Conservation (phyloP, 1,139 yeast genomes). For the Pneumocystis jirovecii region DNA sequence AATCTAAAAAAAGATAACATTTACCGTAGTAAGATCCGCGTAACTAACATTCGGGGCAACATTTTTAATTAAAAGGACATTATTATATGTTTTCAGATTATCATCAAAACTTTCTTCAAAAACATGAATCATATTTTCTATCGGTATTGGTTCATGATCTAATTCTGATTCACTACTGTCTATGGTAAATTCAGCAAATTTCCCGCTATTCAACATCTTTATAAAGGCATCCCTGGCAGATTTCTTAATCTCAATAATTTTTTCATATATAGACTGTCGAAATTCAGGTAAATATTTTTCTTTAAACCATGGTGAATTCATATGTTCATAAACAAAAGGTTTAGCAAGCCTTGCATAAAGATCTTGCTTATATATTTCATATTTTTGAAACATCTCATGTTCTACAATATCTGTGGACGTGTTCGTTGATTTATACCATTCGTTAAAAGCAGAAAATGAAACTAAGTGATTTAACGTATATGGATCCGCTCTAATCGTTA, state of each 20-base stretch:
- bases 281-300: constrained; percentile 12
- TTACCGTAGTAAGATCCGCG: neutral
- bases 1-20: neutral
- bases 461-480: constrained; percentile 7
- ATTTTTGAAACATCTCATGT: constrained; percentile 1
- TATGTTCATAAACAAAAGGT: constrained; percentile 15
- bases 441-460: constrained; percentile 9
- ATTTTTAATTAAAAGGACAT: neutral
- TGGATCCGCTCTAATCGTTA: constrained; percentile 5
- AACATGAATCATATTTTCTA: neutral
- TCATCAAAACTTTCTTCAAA: constrained; percentile 1
- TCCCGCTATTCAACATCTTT: constrained; percentile 11
- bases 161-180: constrained; percentile 5
- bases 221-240: constrained; percentile 5
- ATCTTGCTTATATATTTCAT: constrained; percentile 14
- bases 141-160: neutral
- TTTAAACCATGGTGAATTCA: constrained; percentile 15
- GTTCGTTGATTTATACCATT: constrained; percentile 10
- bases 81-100: neutral
- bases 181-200: constrained; percentile 10
- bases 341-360: constrained; percentile 15
- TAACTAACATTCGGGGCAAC: neutral
- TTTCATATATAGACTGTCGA: neutral
- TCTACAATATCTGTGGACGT: constrained; percentile 4
- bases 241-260: constrained; percentile 3